Conservation (phyloP, 352 stramenopile species). For the Phytophthora ramorum region DNA sequence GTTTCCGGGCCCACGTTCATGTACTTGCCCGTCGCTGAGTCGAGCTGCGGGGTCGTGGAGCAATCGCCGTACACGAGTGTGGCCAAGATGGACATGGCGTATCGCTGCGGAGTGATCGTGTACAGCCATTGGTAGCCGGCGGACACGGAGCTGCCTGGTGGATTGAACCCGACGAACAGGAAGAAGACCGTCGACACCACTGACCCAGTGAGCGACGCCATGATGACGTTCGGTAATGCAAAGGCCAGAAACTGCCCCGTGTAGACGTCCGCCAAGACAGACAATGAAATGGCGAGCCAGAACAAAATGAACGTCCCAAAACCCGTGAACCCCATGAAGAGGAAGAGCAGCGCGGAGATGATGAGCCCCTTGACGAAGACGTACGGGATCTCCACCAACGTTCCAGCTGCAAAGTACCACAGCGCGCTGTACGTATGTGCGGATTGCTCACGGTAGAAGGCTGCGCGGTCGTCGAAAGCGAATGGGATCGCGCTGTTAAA, state of each 20-base stretch:
- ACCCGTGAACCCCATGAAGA: slow-evolving; percentile 60
- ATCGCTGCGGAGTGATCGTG: slow-evolving; percentile 13
- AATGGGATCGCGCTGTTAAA: slow-evolving; percentile 69
- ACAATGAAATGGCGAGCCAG: slow-evolving; percentile 66
- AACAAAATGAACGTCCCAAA: slow-evolving; percentile 57
- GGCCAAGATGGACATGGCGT: slow-evolving; percentile 14
- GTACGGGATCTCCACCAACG: slow-evolving; percentile 27
- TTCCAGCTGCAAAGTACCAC: slow-evolving; percentile 50
- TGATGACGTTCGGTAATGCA: slow-evolving; percentile 33
- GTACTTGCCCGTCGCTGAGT: slow-evolving; percentile 1
- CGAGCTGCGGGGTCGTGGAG: slow-evolving; percentile 5
- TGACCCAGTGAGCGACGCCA: slow-evolving; percentile 40
- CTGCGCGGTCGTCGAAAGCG: slow-evolving; percentile 59
- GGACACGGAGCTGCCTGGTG: slow-evolving; percentile 33
- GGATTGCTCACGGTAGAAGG: slow-evolving; percentile 78
- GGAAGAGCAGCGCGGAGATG: slow-evolving; percentile 17
- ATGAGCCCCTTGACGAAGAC: slow-evolving; percentile 14
- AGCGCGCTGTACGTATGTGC: slow-evolving; percentile 74
- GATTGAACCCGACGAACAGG: slow-evolving; percentile 59
- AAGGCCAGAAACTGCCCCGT: slow-evolving; percentile 75
- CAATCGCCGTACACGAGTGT: slow-evolving; percentile 21
- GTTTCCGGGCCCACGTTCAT: slow-evolving; percentile 18
- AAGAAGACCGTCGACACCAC: slow-evolving; percentile 50
- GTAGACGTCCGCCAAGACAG: slow-evolving; percentile 61
- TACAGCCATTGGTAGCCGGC: slow-evolving; percentile 33